Evolutionary conservation across 202 grass and related monocot species (phyloP).

Genomic region (Cymbopogon flexuosus): DNA sequence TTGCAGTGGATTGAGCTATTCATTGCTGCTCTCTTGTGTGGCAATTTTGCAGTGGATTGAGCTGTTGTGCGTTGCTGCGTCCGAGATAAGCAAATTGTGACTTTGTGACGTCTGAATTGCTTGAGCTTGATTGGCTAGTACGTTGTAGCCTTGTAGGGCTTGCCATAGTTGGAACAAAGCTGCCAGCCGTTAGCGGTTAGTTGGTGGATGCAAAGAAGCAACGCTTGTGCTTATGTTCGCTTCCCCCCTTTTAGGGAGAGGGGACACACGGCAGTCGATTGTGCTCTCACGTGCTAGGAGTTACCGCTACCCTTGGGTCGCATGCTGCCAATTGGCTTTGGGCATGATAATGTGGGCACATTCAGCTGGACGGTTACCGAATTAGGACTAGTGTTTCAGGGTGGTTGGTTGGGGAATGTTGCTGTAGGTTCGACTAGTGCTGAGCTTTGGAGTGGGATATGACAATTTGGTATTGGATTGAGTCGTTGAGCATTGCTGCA

Average conservation of each 20-base stretch:
- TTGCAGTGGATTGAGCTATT: neutral
- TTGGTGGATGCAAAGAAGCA: neutral
- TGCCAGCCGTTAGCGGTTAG: neutral
- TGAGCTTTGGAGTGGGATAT: neutral
- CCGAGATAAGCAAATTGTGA: neutral
- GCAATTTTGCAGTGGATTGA: neutral
- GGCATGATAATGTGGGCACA: neutral
- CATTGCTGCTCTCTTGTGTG: neutral
- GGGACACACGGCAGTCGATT: neutral
- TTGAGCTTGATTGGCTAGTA: neutral
- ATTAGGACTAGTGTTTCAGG: neutral
- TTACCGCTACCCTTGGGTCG: neutral
- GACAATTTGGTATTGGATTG: neutral
- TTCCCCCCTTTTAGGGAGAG: neutral
- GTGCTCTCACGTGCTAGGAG: neutral
- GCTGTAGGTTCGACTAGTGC: neutral
- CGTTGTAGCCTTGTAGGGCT: neutral
- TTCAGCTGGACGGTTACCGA: neutral
- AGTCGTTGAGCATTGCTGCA: neutral
- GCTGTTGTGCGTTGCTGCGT: neutral
- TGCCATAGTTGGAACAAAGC: neutral
- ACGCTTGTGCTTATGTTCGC: neutral
- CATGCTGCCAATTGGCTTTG: neutral
- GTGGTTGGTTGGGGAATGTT: neutral
- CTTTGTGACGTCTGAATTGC: neutral